These are phyloP conservation scores for Lipomyces sp. DNA, from an alignment of 805 yeast genomes.

Conservation along the genomic window DNA sequence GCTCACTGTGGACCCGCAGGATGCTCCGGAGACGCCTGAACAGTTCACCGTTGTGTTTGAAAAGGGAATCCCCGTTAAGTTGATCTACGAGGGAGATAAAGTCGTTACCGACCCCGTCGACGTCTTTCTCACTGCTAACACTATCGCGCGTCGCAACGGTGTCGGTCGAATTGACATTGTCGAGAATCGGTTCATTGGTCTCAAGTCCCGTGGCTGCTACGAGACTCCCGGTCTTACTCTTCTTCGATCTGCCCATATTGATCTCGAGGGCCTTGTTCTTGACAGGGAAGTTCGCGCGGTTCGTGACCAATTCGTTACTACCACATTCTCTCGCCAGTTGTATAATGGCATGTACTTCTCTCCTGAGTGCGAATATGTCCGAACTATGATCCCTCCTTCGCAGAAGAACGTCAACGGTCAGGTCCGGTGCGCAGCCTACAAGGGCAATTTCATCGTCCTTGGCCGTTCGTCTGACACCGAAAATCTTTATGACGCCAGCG, in stretches of 20 bases:
- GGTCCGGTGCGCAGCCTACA: conserved; percentile 90
- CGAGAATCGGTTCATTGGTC: conserved; percentile 97
- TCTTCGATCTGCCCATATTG: conserved; percentile 91
- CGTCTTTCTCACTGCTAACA: conserved; percentile 86
- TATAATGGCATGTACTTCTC: conserved; percentile 98
- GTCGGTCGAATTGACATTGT: conserved; percentile 99
- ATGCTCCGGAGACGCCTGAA: conserved; percentile 94
- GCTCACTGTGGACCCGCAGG: conserved; percentile 90
- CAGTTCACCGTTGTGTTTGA: conserved; percentile 76
- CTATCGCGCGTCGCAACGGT: conserved; percentile 97
- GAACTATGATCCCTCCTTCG: conserved; percentile 90
- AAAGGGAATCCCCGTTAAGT: conserved; percentile 84
- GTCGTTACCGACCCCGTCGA: conserved; percentile 83
- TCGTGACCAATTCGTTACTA: conserved; percentile 94
- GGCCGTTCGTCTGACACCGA: conserved; percentile 96
- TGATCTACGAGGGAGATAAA: conserved; percentile 58
- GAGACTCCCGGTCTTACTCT: conserved; percentile 98
- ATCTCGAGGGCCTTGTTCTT: conserved; percentile 91
- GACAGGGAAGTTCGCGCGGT: conserved; percentile 97
- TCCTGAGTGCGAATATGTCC: conserved; percentile 95
- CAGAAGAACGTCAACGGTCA: conserved; percentile 94
- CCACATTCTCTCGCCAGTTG: conserved; percentile 80
- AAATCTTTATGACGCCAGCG: conserved; percentile 95
- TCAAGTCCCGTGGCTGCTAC: conserved; percentile 98
- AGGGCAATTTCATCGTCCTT: conserved; percentile 77